These are phyloP conservation scores for Phytopythium litorale DNA, from an alignment of 352 stramenopile genomes.

Conservation along the genomic window DNA sequence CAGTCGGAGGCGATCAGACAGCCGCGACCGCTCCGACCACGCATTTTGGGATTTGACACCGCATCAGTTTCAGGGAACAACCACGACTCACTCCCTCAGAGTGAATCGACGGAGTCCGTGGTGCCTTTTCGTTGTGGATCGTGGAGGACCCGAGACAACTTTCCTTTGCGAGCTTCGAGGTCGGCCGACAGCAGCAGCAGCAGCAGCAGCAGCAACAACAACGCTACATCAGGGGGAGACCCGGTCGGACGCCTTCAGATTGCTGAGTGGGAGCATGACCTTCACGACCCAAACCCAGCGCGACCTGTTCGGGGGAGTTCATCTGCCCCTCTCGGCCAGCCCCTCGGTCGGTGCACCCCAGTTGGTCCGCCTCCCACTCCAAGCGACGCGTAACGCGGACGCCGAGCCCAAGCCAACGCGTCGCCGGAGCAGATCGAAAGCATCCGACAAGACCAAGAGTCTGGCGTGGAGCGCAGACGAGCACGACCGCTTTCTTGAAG, in stretches of 20 bases:
- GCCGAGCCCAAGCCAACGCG: not conserved
- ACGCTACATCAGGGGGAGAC: not conserved
- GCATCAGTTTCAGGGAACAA: too few relatives aligned
- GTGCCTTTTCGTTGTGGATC: too few relatives aligned
- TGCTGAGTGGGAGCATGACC: not conserved
- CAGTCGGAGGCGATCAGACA: too few relatives aligned
- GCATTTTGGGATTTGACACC: too few relatives aligned
- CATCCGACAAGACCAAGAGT: conserved; percentile 8
- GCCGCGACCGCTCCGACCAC: too few relatives aligned
- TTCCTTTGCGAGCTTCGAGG: too few relatives aligned
- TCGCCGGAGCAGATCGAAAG: not conserved
- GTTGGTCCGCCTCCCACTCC: conserved; percentile 26
- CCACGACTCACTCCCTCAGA: too few relatives aligned
- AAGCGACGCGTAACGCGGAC: conserved; percentile 7
- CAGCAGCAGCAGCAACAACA: too few relatives aligned
- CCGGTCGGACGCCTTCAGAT: not conserved
- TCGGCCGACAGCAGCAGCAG: too few relatives aligned
- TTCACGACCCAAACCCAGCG: conserved; percentile 2
- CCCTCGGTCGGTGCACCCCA: conserved; percentile 6
- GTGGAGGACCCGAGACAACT: too few relatives aligned
- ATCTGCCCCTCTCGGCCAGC: not conserved
- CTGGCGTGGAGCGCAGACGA: conserved; percentile 7
- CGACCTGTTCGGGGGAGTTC: not conserved
- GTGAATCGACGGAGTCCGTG: too few relatives aligned
- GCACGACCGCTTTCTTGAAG: conserved; percentile 7